Evolutionary conservation across 2,329 filamentous ascomycete genomes (phyloP), one percentile per base, ranked within the genome.

Genomic region (Ophiostoma tasmaniense): DNA sequence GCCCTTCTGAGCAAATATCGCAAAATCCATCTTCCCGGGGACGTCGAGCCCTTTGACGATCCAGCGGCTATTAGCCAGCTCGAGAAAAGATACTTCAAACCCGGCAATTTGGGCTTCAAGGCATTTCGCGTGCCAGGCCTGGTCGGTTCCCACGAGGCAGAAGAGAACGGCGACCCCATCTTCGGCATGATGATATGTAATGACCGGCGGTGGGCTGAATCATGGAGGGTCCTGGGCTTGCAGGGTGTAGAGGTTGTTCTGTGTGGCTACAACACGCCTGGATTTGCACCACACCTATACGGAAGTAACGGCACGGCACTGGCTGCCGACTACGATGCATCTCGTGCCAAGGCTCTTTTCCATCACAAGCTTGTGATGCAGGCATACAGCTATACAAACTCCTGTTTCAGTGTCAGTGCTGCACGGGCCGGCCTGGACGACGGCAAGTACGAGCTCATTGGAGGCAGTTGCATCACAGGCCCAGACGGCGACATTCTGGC

Each of bases 121-220:
- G 83, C 83, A 2, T 86, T 86, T 70, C 79, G 84, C 22, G 82
- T 79, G 0, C 82, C 83, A 0, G 80, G 78, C 0, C 77, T 86
- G 7, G 73, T 85, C 0, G 77, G 74, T 59, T 77, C 75, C 1
- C 66, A 76, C 37, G 81, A 80, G 71, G 67, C 64, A 17, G 76
- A 73, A 0, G 62, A 11, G 33, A 78, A 78, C 69, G 81, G 82
- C 1, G 84, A 86, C 73, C 81, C 83, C 2, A 83, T 86, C 66
- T 69, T 85, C 77, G 84, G 75, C 65, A 83, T 84, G 81, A 77
- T 85, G 74, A 83, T 85, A 71, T 85, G 83, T 75, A 85, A 85
- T 73, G 83, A 84, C 74, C 76, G 82, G 4, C 77, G 83, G 14
- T 85, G 83, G 83, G 78, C 82, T 1, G 83, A 85, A 72, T 79